phyloP scores from a whole-genome alignment of 805 yeast genomes.

The Candida multigemmis region DNA sequence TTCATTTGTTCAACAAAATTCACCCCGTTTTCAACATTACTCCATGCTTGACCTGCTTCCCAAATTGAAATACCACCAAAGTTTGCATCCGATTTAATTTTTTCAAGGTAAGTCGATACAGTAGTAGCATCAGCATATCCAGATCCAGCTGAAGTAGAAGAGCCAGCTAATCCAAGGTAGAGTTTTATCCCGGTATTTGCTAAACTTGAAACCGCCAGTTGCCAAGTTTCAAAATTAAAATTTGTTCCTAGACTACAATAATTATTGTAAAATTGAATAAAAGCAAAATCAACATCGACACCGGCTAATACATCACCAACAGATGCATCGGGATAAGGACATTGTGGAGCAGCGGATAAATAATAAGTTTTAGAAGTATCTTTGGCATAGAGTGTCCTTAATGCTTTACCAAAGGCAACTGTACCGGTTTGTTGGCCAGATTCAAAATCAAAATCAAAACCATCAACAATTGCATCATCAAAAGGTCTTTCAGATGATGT shows the following conservation, averaged over 20 bases:
- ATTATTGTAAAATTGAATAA: conserved; percentile 32
- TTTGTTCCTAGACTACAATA: conserved; percentile 15
- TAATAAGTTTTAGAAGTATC: conserved; percentile 21
- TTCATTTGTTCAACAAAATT: conserved; percentile 30
- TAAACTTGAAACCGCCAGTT: conserved; percentile 15
- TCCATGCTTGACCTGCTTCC: conserved; percentile 61
- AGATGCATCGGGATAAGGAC: conserved; percentile 30
- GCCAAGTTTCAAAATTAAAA: conserved; percentile 31
- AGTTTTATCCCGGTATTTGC: conserved; percentile 23
- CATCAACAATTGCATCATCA: conserved; percentile 71
- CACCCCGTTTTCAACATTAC: conserved; percentile 12
- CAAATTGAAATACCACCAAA: conserved; percentile 77
- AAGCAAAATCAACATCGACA: conserved; percentile 22
- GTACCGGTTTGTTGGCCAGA: conserved; percentile 55
- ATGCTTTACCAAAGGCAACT: conserved; percentile 37
- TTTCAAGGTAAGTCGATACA: conserved; percentile 10
- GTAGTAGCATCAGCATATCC: conserved; percentile 17
- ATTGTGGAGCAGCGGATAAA: conserved; percentile 31
- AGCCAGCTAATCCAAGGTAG: conserved; percentile 28
- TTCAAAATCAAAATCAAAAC: conserved; percentile 74
- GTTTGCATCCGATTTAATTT: conserved; percentile 10
- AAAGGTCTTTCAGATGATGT: conserved; percentile 39
- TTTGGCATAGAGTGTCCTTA: conserved; percentile 11
- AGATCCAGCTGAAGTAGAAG: conserved; percentile 19
- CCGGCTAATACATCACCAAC: conserved; percentile 17